These are phyloP conservation scores for Geranium incanum DNA, from an alignment of 441 rosid species.

Conservation along the genomic window DNA sequence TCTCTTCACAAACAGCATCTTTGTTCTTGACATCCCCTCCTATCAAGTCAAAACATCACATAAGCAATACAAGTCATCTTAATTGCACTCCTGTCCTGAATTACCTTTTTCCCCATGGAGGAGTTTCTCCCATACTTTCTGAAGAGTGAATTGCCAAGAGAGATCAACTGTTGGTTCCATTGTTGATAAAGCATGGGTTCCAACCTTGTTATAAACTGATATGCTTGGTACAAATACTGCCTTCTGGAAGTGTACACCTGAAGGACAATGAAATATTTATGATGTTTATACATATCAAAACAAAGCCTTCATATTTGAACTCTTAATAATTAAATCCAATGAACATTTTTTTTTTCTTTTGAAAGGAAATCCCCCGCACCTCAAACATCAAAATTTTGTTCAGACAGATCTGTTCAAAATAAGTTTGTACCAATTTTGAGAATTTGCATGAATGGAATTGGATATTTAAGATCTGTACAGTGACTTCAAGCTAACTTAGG, in stretches of 20 bases:
- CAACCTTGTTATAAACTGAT: conserved; percentile 25
- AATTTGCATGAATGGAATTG: not conserved
- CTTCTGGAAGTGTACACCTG: conserved; percentile 24
- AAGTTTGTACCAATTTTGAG: not conserved
- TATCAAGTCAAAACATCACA: conserved; percentile 6
- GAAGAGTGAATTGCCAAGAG: conserved; percentile 23
- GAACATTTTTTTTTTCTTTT: not conserved
- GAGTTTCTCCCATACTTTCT: conserved; percentile 24
- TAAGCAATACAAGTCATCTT: not conserved
- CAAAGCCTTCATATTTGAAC: not conserved
- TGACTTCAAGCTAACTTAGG: not conserved
- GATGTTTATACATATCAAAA: not conserved
- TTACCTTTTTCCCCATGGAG: conserved; percentile 22
- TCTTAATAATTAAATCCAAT: not conserved
- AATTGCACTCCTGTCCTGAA: not conserved
- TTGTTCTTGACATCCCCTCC: conserved; percentile 16
- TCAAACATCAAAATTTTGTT: too few relatives aligned
- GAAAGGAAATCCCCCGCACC: not conserved
- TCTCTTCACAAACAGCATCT: conserved; percentile 16
- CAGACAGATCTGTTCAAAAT: not conserved
- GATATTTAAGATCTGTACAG: not conserved
- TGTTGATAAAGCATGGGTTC: conserved; percentile 10
- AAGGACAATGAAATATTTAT: not conserved
- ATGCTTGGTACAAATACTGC: conserved; percentile 24
- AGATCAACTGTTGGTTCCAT: conserved; percentile 19